Conservation (phyloP, 208 protist species). For the Leishmania amazonensis region DNA sequence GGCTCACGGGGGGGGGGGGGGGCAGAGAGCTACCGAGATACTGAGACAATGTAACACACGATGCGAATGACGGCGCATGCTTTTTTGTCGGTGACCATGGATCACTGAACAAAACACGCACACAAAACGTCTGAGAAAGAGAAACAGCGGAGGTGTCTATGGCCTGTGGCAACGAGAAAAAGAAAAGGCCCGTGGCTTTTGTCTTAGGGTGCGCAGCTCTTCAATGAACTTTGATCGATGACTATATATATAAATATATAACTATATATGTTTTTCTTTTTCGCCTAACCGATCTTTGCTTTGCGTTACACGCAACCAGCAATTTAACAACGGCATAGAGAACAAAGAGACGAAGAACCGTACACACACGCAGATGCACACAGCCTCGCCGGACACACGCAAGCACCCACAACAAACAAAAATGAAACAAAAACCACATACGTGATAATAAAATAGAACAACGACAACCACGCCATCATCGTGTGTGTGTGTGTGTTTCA, state of each 20-base stretch:
- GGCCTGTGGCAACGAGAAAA: neutral
- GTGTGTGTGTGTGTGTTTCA: neutral
- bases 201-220: neutral
- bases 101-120: neutral
- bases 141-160: neutral
- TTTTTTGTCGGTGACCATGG: neutral
- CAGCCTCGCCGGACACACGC: neutral
- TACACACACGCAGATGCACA: neutral
- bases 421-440: neutral
- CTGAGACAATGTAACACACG: neutral
- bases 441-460: neutral
- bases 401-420: neutral
- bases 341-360: neutral
- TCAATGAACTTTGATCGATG: neutral
- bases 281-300: neutral
- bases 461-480: neutral
- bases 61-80: neutral
- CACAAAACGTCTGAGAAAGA: neutral
- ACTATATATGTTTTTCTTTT: neutral
- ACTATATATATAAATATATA: neutral
- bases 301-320: neutral
- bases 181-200: neutral
- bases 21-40: neutral
- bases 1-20: neutral
- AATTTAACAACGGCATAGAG: neutral